Evolutionary conservation across 2,329 filamentous ascomycete species (phyloP), one percentile per base, ranked within the genome.

Genomic region (Zarea fungicola): DNA sequence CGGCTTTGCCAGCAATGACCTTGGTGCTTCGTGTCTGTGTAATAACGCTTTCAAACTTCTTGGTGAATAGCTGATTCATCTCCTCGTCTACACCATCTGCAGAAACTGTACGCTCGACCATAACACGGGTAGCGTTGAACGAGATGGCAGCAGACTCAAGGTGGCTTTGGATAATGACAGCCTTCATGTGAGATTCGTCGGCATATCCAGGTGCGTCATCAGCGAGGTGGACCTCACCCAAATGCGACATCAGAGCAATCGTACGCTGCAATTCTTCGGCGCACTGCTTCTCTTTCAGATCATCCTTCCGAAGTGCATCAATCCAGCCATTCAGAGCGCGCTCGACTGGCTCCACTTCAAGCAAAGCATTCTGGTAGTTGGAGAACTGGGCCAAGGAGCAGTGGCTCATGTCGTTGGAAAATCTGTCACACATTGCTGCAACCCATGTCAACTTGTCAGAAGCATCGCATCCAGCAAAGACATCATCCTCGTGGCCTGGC

Each of bases 341-440:
- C 69, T 99, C 93, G 10, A 97, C 89, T 1, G 91, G 89, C 62
- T 96, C 89, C 43, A 97, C 74, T 65, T 97, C 93, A 58, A 89
- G 88, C 50, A 93, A 68, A 2, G 90, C 87, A 35, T 85, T 84
- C 58, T 89, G 85, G 57, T 89, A 93, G 55, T 75, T 82, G 39
- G 79, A 77, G 64, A 97, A 97, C 51, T 89, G 81, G 41, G 88
- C 83, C 1, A 87, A 74, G 3, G 86, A 84, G 66, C 89, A 95
- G 57, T 83, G 81, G 57, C 78, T 84, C 58, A 96, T 89, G 52
- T 87, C 84, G 52, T 83, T 86, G 63, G 87, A 82, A 58, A 96
- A 93, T 31, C 89, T 85, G 55, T 88, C 83, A 60, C 89, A 95
- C 76, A 93, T 89, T 36, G 81, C 80, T 10, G 83, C 78, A 49